Percentiles rank a stretch among this genome's conserved stretches.
Evolutionary conservation across 1,284 basidiomycete species (phyloP).

Genomic region (Peniophora sp.): DNA sequence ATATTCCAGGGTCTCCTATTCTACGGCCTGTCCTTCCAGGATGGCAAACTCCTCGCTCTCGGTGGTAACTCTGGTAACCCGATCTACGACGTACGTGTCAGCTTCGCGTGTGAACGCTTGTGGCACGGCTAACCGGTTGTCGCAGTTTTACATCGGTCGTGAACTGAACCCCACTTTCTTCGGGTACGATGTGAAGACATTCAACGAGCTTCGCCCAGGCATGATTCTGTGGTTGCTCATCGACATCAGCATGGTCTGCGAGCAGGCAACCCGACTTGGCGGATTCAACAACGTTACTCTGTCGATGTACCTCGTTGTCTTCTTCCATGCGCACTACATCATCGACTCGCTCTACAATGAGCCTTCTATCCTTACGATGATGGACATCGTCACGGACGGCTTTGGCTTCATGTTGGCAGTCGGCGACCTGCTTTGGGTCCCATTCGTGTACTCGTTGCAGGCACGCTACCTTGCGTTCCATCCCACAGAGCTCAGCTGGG

Average conservation of each 20-base stretch:
- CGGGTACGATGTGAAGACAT: conserved; percentile 92
- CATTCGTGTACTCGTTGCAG: conserved; percentile 92
- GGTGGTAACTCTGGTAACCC: conserved; percentile 88
- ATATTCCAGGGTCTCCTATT: conserved; percentile 67
- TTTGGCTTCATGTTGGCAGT: conserved; percentile 98
- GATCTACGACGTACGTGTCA: conserved; percentile 79
- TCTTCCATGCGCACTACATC: conserved; percentile 88
- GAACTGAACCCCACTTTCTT: conserved; percentile 90
- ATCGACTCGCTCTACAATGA: conserved; percentile 86
- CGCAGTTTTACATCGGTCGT: conserved; percentile 94
- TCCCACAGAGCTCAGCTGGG: conserved; percentile 71
- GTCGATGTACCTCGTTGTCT: conserved; percentile 85
- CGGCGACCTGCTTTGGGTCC: conserved; percentile 93
- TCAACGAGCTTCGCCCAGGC: conserved; percentile 94
- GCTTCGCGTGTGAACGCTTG: background rate
- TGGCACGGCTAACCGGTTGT: conserved; percentile 4
- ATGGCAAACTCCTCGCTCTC: conserved; percentile 71
- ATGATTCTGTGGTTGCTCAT: conserved; percentile 93
- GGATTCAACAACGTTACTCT: conserved; percentile 63
- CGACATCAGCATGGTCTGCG: conserved; percentile 88
- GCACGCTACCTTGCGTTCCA: conserved; percentile 90
- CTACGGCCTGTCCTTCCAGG: conserved; percentile 68
- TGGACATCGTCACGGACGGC: conserved; percentile 98
- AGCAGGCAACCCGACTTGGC: conserved; percentile 77
- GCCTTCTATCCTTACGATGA: conserved; percentile 87